A percentile compares a stretch with the other conserved stretches of the same genome.
Conservation (phyloP, 441 rosid species). For the Croton setiger region DNA sequence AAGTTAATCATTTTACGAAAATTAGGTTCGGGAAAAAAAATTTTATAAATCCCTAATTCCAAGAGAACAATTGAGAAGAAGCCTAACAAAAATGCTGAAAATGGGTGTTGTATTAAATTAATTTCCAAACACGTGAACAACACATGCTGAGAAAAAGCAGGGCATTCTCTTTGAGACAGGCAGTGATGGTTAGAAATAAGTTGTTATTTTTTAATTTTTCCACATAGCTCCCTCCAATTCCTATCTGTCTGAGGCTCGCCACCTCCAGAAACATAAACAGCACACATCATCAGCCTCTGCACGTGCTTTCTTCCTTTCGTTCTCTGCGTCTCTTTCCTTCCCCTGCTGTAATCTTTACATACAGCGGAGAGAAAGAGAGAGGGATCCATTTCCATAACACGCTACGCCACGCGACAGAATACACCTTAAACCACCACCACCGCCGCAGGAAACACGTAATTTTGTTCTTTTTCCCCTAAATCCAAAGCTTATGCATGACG, state of each 20-base stretch:
- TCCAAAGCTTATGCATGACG: not conserved
- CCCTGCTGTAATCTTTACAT: slow-evolving; percentile 9
- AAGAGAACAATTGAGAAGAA: not conserved
- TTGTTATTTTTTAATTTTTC: not conserved
- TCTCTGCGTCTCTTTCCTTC: not conserved
- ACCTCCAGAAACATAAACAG: not conserved
- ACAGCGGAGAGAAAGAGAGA: not conserved
- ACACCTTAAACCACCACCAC: not conserved
- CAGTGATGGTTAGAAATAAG: not conserved
- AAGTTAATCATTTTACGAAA: too few relatives aligned
- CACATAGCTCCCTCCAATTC: not conserved
- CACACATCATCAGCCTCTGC: slow-evolving; percentile 8
- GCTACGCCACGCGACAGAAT: not conserved
- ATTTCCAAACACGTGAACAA: not conserved
- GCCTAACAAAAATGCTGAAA: not conserved
- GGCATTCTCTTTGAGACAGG: not conserved
- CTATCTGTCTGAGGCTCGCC: not conserved
- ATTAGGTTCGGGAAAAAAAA: not conserved
- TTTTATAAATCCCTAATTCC: not conserved
- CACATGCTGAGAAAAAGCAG: not conserved
- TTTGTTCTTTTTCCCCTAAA: not conserved
- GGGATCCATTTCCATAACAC: not conserved
- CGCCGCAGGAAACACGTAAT: not conserved
- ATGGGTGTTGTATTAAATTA: not conserved
- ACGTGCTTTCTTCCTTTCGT: slow-evolving; percentile 20